Percentiles rank a stretch among this genome's conserved stretches.
Conservation (phyloP, 2,329 filamentous ascomycete genomes). For the Cytospora piceicola region DNA sequence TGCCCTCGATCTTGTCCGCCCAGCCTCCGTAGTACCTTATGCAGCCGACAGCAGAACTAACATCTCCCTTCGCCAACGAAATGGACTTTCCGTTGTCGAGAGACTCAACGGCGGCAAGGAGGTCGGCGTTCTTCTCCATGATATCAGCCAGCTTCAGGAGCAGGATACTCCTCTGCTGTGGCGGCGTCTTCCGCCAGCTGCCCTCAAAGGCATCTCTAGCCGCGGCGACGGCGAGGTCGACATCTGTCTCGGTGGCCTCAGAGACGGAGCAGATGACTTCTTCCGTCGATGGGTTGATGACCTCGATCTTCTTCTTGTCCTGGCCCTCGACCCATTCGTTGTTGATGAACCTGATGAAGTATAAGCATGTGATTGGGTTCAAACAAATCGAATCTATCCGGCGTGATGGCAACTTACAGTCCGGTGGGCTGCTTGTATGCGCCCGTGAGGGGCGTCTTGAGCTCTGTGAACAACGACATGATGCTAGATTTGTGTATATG, state of each 20-base stretch:
- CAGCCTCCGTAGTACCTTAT: slow-evolving; percentile 88
- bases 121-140: slow-evolving; percentile 75
- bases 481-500: slow-evolving; percentile 25
- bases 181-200: slow-evolving; percentile 68
- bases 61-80: slow-evolving; percentile 74
- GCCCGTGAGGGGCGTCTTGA: slow-evolving; percentile 71
- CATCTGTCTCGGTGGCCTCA: slow-evolving; percentile 88
- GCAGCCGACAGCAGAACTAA: slow-evolving; percentile 68
- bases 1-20: slow-evolving; percentile 90
- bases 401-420: slow-evolving; percentile 52
- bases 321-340: slow-evolving; percentile 84
- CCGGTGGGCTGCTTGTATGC: slow-evolving; percentile 63
- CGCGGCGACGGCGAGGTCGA: slow-evolving; percentile 78
- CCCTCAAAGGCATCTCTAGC: slow-evolving; percentile 86
- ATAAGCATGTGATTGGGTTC: neutral
- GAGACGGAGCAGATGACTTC: slow-evolving; percentile 81
- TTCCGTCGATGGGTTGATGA: slow-evolving; percentile 86
- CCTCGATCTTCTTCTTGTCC: slow-evolving; percentile 89
- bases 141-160: slow-evolving; percentile 80
- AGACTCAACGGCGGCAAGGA: slow-evolving; percentile 80
- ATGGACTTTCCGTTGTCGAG: slow-evolving; percentile 88
- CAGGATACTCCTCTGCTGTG: slow-evolving; percentile 70
- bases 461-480: slow-evolving; percentile 51
- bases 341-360: slow-evolving; percentile 75
- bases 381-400: no score